phyloP scores from a whole-genome alignment of 441 rosid genomes.

The Erodium moschatum region DNA sequence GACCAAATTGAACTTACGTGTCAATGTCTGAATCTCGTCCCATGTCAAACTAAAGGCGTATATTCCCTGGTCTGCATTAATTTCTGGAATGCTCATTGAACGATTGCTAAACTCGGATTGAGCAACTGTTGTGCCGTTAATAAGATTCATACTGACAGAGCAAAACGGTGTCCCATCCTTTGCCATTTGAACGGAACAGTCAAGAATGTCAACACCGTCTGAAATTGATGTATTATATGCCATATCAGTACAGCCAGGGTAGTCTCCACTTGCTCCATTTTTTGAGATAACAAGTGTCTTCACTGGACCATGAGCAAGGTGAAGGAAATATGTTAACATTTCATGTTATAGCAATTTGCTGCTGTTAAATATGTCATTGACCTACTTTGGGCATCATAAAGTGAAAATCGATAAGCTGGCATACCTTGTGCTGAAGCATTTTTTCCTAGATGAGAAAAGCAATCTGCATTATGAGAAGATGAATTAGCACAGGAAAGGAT shows the following conservation, averaged over 20 bases:
- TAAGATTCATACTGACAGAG: constrained; percentile 36
- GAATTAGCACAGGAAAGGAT: constrained; percentile 22
- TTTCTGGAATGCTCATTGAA: constrained; percentile 26
- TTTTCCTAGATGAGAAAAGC: constrained; percentile 53
- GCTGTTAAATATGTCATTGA: not conserved
- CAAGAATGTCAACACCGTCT: constrained; percentile 40
- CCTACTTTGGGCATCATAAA: not conserved
- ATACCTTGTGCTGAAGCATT: constrained; percentile 53
- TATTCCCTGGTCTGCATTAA: constrained; percentile 21
- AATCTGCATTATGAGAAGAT: constrained; percentile 39
- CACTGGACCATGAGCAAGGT: constrained; percentile 21
- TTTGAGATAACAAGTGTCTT: constrained; percentile 33
- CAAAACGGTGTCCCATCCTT: constrained; percentile 40
- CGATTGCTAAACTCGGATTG: constrained; percentile 30
- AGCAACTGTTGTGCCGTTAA: constrained; percentile 30
- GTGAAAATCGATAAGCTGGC: not conserved
- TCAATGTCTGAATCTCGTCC: constrained; percentile 35
- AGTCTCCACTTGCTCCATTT: constrained; percentile 51
- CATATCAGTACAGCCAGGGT: constrained; percentile 37
- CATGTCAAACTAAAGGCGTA: constrained; percentile 39
- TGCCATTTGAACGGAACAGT: constrained; percentile 48
- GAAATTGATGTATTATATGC: constrained; percentile 38
- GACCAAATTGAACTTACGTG: constrained; percentile 29
- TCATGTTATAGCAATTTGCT: not conserved
- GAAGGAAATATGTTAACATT: not conserved